A percentile compares a stretch with the other conserved stretches of the same genome.
Conservation (phyloP, 2,329 filamentous ascomycete species). For the Sarocladium brachiariae region DNA sequence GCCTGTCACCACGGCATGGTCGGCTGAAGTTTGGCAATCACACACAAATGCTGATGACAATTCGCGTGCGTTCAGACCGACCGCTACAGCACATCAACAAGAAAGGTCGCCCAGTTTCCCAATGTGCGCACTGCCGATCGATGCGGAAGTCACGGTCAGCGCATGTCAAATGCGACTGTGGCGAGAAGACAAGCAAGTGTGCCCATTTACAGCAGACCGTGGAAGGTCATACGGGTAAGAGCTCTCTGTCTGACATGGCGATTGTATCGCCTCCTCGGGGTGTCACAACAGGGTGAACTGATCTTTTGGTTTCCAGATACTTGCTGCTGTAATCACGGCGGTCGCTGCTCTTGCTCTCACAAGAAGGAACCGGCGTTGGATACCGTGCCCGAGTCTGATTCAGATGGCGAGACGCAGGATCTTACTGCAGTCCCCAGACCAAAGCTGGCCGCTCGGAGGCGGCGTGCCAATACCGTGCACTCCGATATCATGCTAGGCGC, state of each 20-base stretch:
- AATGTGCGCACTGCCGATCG: constrained; percentile 93
- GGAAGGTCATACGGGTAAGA: constrained; percentile 54
- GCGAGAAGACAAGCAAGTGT: constrained; percentile 77
- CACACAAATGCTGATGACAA: background rate
- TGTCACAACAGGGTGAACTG: too few species aligned
- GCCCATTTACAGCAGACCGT: constrained; percentile 50
- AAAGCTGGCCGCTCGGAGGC: constrained; percentile 40
- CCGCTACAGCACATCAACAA: constrained; percentile 93
- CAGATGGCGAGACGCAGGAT: constrained; percentile 38
- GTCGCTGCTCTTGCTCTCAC: constrained; percentile 56
- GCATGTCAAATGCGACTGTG: constrained; percentile 95
- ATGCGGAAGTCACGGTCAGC: constrained; percentile 94
- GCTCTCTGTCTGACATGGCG: background rate
- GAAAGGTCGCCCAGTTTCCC: constrained; percentile 93
- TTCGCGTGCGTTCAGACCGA: constrained; percentile 67
- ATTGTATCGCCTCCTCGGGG: too few species aligned
- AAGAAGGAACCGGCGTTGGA: constrained; percentile 57
- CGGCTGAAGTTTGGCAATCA: background rate
- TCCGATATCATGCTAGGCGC: constrained; percentile 53
- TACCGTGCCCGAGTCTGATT: constrained; percentile 58
- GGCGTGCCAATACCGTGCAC: constrained; percentile 55
- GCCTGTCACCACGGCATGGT: constrained; percentile 9
- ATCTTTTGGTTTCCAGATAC: constrained; percentile 39
- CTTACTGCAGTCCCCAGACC: constrained; percentile 23
- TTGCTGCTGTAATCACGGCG: constrained; percentile 65